Conservation (phyloP, 2,329 filamentous ascomycete species). For the Rhytidhysteron rufulum region DNA sequence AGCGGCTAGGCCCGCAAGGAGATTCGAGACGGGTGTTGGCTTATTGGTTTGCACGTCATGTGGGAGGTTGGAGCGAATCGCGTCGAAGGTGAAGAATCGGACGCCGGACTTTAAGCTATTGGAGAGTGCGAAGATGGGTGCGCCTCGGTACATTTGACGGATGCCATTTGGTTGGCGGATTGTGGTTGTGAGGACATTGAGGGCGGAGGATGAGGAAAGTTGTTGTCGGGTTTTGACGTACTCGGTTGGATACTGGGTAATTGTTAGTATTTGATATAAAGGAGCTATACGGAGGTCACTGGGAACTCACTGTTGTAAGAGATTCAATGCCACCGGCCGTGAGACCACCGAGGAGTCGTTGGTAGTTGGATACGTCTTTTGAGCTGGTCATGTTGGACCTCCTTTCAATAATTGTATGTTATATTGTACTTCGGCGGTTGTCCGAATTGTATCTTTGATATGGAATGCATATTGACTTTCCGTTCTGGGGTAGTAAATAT, state of each 20-base stretch:
- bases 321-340: too few relatives aligned
- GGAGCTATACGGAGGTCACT: too few relatives aligned
- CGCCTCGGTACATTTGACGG: conserved; percentile 5
- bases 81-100: conserved; percentile 8
- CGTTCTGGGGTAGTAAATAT: too few relatives aligned
- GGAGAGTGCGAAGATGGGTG: conserved; percentile 5
- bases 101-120: conserved; percentile 10
- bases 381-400: too few relatives aligned
- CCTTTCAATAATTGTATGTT: too few relatives aligned
- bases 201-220: conserved; percentile 1
- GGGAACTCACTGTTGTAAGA: too few relatives aligned
- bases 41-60: conserved; percentile 3
- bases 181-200: conserved; percentile 5
- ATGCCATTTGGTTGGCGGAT: conserved; percentile 4
- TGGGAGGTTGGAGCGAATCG: conserved; percentile 4
- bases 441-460: too few relatives aligned
- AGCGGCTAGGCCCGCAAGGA: conserved; percentile 7
- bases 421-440: too few relatives aligned
- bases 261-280: too few relatives aligned
- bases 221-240: conserved; percentile 10
- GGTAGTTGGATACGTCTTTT: too few relatives aligned
- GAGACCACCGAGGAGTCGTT: too few relatives aligned
- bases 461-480: too few relatives aligned
- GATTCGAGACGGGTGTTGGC: conserved; percentile 5
- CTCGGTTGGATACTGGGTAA: conserved; percentile 11